Evolutionary conservation across 2,329 filamentous ascomycete genomes (phyloP).

Genomic region (Epichloe sp.): DNA sequence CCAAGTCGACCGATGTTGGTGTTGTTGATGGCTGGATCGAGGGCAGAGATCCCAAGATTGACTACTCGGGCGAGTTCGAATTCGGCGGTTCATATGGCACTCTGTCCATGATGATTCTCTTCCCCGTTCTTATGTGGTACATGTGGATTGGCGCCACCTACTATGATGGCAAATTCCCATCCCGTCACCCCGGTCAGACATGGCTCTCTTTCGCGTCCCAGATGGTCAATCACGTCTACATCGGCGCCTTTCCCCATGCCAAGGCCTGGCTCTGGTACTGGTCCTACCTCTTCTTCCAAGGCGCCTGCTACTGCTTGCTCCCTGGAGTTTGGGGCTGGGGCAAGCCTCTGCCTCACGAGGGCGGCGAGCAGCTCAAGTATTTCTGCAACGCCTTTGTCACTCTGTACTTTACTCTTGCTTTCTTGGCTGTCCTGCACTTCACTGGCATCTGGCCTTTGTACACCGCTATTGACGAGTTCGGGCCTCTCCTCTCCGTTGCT

Average conservation of each 20-base stretch:
- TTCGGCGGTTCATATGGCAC: constrained; percentile 83
- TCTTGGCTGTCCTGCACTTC: constrained; percentile 62
- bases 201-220: constrained; percentile 59
- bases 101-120: constrained; percentile 74
- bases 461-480: constrained; percentile 89
- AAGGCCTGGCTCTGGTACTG: constrained; percentile 92
- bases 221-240: constrained; percentile 60
- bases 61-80: constrained; percentile 55
- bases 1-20: constrained; percentile 9
- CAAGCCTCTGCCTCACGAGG: constrained; percentile 71
- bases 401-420: constrained; percentile 72
- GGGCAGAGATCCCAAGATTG: constrained; percentile 48
- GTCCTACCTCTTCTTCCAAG: constrained; percentile 80
- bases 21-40: constrained; percentile 43
- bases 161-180: constrained; percentile 74
- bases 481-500: constrained; percentile 80
- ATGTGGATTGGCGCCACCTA: constrained; percentile 97
- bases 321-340: constrained; percentile 82
- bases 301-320: constrained; percentile 66
- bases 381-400: constrained; percentile 85
- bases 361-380: constrained; percentile 78
- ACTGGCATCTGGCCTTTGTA: constrained; percentile 80
- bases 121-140: constrained; percentile 95
- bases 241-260: constrained; percentile 68
- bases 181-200: constrained; percentile 50